Percentiles rank a stretch among this genome's conserved stretches.
Evolutionary conservation across 805 yeast genomes (phyloP).

Genomic region (Starmerella floris): DNA sequence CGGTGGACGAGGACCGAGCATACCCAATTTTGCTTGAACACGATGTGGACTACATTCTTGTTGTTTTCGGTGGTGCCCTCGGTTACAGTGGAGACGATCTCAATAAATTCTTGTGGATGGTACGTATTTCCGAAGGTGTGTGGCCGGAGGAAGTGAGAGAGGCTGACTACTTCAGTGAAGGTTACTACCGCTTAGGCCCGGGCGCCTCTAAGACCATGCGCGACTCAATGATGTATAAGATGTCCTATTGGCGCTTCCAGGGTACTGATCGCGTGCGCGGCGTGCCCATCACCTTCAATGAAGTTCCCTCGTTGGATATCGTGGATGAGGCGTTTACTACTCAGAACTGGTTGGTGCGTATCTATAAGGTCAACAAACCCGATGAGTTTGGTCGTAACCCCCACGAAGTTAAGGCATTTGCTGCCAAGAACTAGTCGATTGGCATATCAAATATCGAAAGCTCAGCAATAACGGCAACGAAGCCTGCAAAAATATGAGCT

Average conservation of each 20-base stretch:
- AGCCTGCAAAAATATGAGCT: too few species aligned
- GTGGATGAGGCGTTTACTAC: slow-evolving; percentile 90
- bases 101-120: slow-evolving; percentile 97
- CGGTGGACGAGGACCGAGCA: slow-evolving; percentile 73
- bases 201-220: slow-evolving; percentile 75
- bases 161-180: slow-evolving; percentile 69
- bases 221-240: slow-evolving; percentile 83
- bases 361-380: slow-evolving; percentile 77
- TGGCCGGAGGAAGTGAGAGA: slow-evolving; percentile 98
- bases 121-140: slow-evolving; percentile 93
- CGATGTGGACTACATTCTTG: slow-evolving; percentile 88
- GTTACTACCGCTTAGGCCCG: slow-evolving; percentile 80
- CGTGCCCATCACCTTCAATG: slow-evolving; percentile 47
- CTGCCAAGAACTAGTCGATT: neutral
- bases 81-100: slow-evolving; percentile 95
- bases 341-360: slow-evolving; percentile 92
- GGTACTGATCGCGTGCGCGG: slow-evolving; percentile 74
- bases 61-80: slow-evolving; percentile 84
- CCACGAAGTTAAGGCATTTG: slow-evolving; percentile 7
- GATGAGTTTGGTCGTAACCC: slow-evolving; percentile 74
- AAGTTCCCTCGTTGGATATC: slow-evolving; percentile 47
- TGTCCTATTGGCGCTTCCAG: slow-evolving; percentile 78
- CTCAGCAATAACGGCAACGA: too few species aligned
- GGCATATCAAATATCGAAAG: neutral
- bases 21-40: slow-evolving; percentile 78